Evolutionary conservation across 1,139 yeast genomes (phyloP), one percentile per base, ranked within the genome.

Genomic region (Debaryomycetaceae sp.): DNA sequence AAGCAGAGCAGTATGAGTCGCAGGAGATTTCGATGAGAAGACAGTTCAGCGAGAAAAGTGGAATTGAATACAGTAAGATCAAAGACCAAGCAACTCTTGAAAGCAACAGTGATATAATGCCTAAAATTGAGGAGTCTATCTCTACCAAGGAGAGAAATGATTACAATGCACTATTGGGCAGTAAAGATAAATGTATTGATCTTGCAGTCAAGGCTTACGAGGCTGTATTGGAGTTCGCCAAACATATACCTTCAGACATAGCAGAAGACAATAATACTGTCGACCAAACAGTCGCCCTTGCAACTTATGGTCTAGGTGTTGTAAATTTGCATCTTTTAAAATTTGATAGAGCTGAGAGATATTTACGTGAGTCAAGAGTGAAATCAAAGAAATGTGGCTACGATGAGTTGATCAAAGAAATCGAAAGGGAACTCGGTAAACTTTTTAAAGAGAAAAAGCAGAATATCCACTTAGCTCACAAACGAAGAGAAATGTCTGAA

Each of bases 231-330:
- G 72, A 69, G 35, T 78, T 80, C 38, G 75, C 85, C 4, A 80
- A 78, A 50, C 66, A 72, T 34, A 59, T 81, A 6, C 81, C 84
- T 2, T 57, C 48, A 39, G 67, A 60, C 20, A 49, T 52, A 34
- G 54, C 55, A 42, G 55, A 52, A 31, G 48, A 51, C 38, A 54
- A 58, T 40, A 44, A 50, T 40, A 55, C 59, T 37, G 60, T 70
- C 20, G 54, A 55, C 42, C 89, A 87, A 51, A 82, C 87, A 2
- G 80, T 85, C 31, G 96, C 96, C 0, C 69, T 89, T 57, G 81
- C 96, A 0, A 82, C 89, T 0, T 91, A 88, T 58, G 95, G 96
- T 0, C 69, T 88, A 37, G 98, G 97, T 0, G 95, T 90, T 5
- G 76, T 88, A 13, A 76, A 81, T 41, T 64, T 87, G 17, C 90